Conservation (phyloP, 2,329 filamentous ascomycete genomes). For the Epicoccum nigrum region DNA sequence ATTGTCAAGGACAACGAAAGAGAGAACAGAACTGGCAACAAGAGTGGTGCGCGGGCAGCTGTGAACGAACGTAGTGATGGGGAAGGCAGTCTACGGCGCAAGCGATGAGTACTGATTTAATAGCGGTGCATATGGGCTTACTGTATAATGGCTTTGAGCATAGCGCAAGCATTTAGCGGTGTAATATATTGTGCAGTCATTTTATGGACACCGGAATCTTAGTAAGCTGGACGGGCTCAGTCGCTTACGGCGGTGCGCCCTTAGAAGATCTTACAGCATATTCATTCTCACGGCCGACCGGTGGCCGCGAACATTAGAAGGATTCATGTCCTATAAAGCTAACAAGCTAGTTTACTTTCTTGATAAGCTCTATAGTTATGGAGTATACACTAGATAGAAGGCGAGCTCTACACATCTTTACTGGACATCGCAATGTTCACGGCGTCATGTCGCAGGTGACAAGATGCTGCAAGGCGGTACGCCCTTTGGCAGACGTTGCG, state of each 20-base stretch:
- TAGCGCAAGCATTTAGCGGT: conserved; percentile 2
- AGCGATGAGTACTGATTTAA: not conserved
- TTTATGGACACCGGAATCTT: not conserved
- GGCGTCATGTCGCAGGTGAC: too few relatives aligned
- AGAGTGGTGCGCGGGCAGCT: conserved; percentile 1
- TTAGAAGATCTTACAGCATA: too few relatives aligned
- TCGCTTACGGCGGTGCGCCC: not conserved
- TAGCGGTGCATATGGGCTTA: not conserved
- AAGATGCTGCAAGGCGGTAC: too few relatives aligned
- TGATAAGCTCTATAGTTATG: too few relatives aligned
- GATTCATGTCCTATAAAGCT: too few relatives aligned
- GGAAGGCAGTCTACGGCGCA: conserved; percentile 2
- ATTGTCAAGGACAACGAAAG: conserved; percentile 58
- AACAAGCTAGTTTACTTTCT: too few relatives aligned
- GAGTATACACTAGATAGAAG: too few relatives aligned
- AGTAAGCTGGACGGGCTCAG: not conserved
- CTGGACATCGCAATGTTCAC: too few relatives aligned
- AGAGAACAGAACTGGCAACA: conserved; percentile 9
- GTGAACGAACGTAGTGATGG: not conserved
- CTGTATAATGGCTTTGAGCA: not conserved
- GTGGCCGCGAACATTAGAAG: too few relatives aligned
- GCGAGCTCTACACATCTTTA: too few relatives aligned
- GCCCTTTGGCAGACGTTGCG: too few relatives aligned
- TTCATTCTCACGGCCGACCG: too few relatives aligned
- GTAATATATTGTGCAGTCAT: not conserved